A percentile compares a stretch with the other conserved stretches of the same genome.
Evolutionary conservation across 2,329 filamentous ascomycete genomes (phyloP).

Genomic region (Lecanoromycetidae sp.): DNA sequence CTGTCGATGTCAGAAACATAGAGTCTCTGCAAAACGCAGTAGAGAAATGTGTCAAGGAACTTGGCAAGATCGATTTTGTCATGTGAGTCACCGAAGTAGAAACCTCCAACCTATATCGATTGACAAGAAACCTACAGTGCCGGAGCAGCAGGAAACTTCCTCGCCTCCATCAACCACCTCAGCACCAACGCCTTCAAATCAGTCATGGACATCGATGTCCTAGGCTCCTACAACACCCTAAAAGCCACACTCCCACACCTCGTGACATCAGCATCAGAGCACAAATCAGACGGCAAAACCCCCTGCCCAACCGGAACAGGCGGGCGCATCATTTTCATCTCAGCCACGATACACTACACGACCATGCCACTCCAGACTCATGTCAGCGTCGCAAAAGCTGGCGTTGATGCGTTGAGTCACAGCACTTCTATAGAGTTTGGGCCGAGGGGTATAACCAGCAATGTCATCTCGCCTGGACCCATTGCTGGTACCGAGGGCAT

Average conservation of each 20-base stretch:
- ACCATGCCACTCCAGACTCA: slow-evolving; percentile 78
- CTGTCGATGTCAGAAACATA: slow-evolving; percentile 59
- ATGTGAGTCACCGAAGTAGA: slow-evolving; percentile 48
- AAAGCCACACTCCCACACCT: slow-evolving; percentile 83
- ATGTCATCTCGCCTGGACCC: slow-evolving; percentile 77
- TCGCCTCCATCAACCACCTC: slow-evolving; percentile 70
- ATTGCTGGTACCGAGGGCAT: slow-evolving; percentile 78
- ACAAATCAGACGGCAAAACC: slow-evolving; percentile 41
- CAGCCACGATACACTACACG: slow-evolving; percentile 82
- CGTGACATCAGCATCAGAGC: slow-evolving; percentile 55
- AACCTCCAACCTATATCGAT: not conserved
- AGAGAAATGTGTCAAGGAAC: slow-evolving; percentile 64
- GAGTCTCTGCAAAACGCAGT: slow-evolving; percentile 60
- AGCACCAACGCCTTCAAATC: slow-evolving; percentile 84
- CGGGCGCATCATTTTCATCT: slow-evolving; percentile 80
- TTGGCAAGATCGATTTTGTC: slow-evolving; percentile 82
- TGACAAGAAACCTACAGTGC: slow-evolving; percentile 42
- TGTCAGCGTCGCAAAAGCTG: slow-evolving; percentile 83
- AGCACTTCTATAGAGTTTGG: slow-evolving; percentile 81
- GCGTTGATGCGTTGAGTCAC: slow-evolving; percentile 71
- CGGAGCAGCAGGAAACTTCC: slow-evolving; percentile 90
- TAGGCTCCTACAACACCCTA: slow-evolving; percentile 88
- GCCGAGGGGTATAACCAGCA: slow-evolving; percentile 72
- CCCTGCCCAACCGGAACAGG: slow-evolving; percentile 46
- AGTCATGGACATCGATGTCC: slow-evolving; percentile 90